A percentile compares a stretch with the other conserved stretches of the same genome.
phyloP scores from a whole-genome alignment of 352 stramenopile species.

The Pythium sukuiense region DNA sequence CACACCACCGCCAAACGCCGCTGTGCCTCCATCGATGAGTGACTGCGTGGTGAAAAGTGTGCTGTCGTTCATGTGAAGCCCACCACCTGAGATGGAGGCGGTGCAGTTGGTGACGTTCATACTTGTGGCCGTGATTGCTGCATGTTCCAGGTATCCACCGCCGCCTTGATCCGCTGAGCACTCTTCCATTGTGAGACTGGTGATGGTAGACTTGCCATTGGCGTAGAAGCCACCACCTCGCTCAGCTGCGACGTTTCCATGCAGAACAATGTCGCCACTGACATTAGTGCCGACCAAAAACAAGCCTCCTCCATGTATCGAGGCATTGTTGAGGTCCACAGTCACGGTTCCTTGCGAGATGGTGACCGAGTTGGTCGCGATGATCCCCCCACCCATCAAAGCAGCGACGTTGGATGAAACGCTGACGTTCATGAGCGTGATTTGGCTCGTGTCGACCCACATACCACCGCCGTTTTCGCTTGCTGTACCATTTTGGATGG shows the following conservation, averaged over 20 bases:
- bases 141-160: constrained; percentile 1
- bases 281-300: constrained; percentile 4
- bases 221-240: constrained; percentile 18
- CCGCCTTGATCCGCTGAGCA: constrained; percentile 21
- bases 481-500: constrained; percentile 3
- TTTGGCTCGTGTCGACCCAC: not conserved
- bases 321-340: constrained; percentile 8
- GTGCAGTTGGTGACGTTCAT: constrained; percentile 9
- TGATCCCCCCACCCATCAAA: constrained; percentile 9
- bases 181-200: not conserved
- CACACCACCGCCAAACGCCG: constrained; percentile 22
- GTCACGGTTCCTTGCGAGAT: not conserved
- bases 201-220: not conserved
- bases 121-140: not conserved
- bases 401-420: constrained; percentile 9
- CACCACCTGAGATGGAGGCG: constrained; percentile 18
- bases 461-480: constrained; percentile 11
- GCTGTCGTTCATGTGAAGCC: constrained; percentile 19
- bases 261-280: not conserved
- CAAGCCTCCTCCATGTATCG: constrained; percentile 10
- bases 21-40: constrained; percentile 9
- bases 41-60: not conserved
- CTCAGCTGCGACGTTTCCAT: not conserved
- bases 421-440: constrained; percentile 5
- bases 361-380: not conserved